Evolutionary conservation across 495 filamentous ascomycete species (phyloP).

Genomic region (Trichoderma asperelloides): DNA sequence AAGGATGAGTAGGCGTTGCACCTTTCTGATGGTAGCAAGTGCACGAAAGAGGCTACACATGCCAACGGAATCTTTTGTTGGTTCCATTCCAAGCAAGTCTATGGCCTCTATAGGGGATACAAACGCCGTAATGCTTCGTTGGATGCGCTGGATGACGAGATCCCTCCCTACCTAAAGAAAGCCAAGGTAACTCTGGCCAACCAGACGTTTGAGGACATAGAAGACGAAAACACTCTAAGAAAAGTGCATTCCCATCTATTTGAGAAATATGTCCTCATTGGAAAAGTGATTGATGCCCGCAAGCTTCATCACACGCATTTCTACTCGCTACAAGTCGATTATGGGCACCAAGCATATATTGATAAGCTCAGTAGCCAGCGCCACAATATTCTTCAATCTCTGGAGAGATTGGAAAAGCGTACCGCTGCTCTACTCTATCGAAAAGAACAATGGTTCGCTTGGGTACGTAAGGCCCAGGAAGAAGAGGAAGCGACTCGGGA

Average conservation of each 20-base stretch:
- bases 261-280: conserved; percentile 34
- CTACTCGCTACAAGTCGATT: conserved; percentile 37
- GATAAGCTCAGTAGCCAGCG: conserved; percentile 35
- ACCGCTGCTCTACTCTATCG: conserved; percentile 37
- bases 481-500: conserved; percentile 39
- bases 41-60: conserved; percentile 27
- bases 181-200: conserved; percentile 28
- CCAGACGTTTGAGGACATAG: conserved; percentile 31
- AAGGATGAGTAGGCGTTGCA: conserved; percentile 24
- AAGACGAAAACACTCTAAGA: conserved; percentile 26
- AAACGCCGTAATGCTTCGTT: conserved; percentile 39
- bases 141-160: conserved; percentile 25
- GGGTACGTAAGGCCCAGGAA: conserved; percentile 37
- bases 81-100: conserved; percentile 38
- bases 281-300: conserved; percentile 41
- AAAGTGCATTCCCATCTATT: conserved; percentile 37
- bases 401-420: conserved; percentile 39
- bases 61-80: conserved; percentile 39
- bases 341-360: conserved; percentile 36
- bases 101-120: conserved; percentile 42
- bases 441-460: conserved; percentile 40
- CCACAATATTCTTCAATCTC: conserved; percentile 29
- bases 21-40: conserved; percentile 29
- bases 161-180: conserved; percentile 29
- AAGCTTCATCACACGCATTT: conserved; percentile 47